Base-by-base conservation (phyloP, 2,329 filamentous ascomycete species). In the Aspergillus unguis region DNA sequence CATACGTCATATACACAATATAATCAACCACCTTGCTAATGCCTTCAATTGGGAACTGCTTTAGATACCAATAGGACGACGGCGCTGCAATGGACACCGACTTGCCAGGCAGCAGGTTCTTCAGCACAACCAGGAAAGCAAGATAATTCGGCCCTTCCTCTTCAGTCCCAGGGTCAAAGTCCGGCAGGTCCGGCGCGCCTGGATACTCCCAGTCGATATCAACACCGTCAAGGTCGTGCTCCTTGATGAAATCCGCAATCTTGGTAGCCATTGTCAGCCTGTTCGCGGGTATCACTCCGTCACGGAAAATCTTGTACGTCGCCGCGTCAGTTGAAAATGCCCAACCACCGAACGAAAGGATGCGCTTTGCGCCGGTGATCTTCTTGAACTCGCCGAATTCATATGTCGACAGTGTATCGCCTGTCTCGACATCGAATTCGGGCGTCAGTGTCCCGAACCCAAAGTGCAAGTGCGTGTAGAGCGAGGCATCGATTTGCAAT, bases 331-430 rank as follows among this genome's bases (percentile, higher is more conserved):
- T 75, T 1, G 68, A 74, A 50, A 72, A 71, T 23, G 59, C 63
- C 76, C 76, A 77, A 25, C 75, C 75, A 26, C 75, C 75, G 56
- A 78, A 70, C 0, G 72, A 71, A 7, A 77, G 23, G 29, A 78
- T 71, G 26, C 36, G 6, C n/a, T 41, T 48, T 6, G 26, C 35
- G 6, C 26, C 26, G n/a, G n/a, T 3, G 2, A 48, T 10, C n/a
- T 2, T 17, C 26, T 48, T 48, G 17, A 41, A 40, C 26, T 6
- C 6, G 10, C 29, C 26, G 6, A 31, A 40, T 0, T 38, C 26
- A 23, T 32, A 31, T 6, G 25, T 43, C 28, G 23, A 32, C 29
- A 35, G 25, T 28, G 3, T 23, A 33, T 33, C n/a, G 5, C 44
- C 33, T 5, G n/a, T n/a, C 6, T 37, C 25, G 4, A 46, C 44